These are phyloP conservation scores for Colletotrichum sublineola DNA, from an alignment of 2,329 filamentous ascomycete species.

Conservation along the genomic window DNA sequence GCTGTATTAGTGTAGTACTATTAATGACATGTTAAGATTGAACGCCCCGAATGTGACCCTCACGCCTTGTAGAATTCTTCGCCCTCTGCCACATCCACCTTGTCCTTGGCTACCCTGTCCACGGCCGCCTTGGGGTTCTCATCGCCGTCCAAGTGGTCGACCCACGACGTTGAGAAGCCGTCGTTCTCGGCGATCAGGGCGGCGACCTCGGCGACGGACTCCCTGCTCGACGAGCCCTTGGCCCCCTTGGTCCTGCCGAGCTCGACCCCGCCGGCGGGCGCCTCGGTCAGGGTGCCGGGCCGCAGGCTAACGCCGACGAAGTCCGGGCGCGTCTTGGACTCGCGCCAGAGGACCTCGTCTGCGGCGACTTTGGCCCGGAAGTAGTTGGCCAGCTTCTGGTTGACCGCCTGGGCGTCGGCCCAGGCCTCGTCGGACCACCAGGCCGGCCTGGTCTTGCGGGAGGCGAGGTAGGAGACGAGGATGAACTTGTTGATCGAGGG, in stretches of 20 bases:
- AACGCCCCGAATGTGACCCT: not conserved
- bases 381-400: constrained; percentile 64
- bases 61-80: constrained; percentile 55
- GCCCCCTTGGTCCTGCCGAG: constrained; percentile 60
- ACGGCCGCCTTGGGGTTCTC: constrained; percentile 64
- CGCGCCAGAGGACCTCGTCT: constrained; percentile 68
- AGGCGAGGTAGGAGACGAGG: constrained; percentile 72
- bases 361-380: constrained; percentile 72
- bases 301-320: constrained; percentile 67
- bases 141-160: constrained; percentile 68
- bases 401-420: constrained; percentile 60
- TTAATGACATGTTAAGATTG: constrained; percentile 19
- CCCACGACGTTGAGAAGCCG: constrained; percentile 63
- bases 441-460: constrained; percentile 63
- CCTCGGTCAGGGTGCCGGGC: constrained; percentile 64
- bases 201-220: constrained; percentile 71
- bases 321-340: constrained; percentile 55
- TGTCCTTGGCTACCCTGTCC: constrained; percentile 61
- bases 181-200: constrained; percentile 66
- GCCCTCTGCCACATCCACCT: constrained; percentile 66
- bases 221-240: constrained; percentile 63
- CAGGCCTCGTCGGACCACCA: constrained; percentile 70
- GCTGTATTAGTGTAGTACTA: constrained; percentile 27
- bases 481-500: constrained; percentile 72
- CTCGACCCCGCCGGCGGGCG: constrained; percentile 61